Conservation (phyloP, 306 rosid genomes). For the Glycine soja region DNA sequence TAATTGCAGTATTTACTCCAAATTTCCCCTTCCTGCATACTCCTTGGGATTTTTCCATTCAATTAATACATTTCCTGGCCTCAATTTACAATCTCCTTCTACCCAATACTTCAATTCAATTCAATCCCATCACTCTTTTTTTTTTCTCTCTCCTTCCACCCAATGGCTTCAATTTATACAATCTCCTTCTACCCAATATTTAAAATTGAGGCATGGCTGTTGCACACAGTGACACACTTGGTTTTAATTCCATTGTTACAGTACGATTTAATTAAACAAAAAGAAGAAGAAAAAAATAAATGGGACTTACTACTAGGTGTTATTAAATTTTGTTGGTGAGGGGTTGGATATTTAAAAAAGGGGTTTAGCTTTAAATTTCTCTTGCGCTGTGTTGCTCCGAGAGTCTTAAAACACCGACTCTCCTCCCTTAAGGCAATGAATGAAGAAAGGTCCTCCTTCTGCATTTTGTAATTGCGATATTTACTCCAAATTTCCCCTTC, state of each 20-base stretch:
- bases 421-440: constrained; percentile 70
- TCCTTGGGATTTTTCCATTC: constrained; percentile 73
- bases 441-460: constrained; percentile 67
- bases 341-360: constrained; percentile 52
- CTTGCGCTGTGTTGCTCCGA: constrained; percentile 39
- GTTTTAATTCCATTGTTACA: constrained; percentile 41
- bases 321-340: constrained; percentile 61
- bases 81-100: constrained; percentile 88
- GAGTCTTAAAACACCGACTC: constrained; percentile 66
- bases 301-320: constrained; percentile 1
- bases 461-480: constrained; percentile 73
- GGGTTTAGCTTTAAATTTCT: constrained; percentile 38
- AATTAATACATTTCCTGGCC: constrained; percentile 87
- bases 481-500: constrained; percentile 83
- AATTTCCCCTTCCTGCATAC: constrained; percentile 78
- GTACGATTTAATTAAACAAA: neutral
- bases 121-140: constrained; percentile 46
- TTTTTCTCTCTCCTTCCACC: constrained; percentile 65
- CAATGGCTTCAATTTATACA: constrained; percentile 86
- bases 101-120: constrained; percentile 56
- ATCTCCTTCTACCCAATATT: constrained; percentile 69
- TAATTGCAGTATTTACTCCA: constrained; percentile 80
- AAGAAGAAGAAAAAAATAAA: neutral
- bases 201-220: constrained; percentile 15
- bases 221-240: constrained; percentile 9